Percentiles rank a stretch among this genome's conserved stretches.
phyloP scores from a whole-genome alignment of 768 basidiomycete species.

The Basidioascus undulatus region DNA sequence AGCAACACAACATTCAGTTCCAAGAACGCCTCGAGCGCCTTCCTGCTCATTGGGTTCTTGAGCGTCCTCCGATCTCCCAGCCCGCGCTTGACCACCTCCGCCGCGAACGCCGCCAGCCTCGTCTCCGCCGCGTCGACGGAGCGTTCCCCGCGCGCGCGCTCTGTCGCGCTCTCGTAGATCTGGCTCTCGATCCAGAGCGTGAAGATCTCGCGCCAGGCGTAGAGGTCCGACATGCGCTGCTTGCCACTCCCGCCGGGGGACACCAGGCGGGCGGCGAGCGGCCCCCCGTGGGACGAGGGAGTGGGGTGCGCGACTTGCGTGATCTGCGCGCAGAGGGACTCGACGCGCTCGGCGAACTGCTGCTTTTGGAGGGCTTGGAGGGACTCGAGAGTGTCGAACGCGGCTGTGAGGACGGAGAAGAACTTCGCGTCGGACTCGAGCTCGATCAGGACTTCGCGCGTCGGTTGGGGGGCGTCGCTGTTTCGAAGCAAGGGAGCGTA shows the following conservation, averaged over 20 bases:
- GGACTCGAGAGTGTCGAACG: constrained; percentile 27
- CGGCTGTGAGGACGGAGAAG: constrained; percentile 40
- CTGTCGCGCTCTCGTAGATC: constrained; percentile 51
- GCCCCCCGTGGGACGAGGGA: constrained; percentile 18
- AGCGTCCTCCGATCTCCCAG: constrained; percentile 32
- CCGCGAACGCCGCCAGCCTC: constrained; percentile 37
- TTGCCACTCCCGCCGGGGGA: constrained; percentile 16
- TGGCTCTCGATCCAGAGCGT: constrained; percentile 62
- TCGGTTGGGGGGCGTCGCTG: constrained; percentile 7
- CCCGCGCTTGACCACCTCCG: constrained; percentile 31
- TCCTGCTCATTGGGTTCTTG: constrained; percentile 30
- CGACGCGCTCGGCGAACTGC: constrained; percentile 26
- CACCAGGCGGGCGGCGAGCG: constrained; percentile 7
- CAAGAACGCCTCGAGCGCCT: constrained; percentile 44
- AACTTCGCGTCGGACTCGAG: constrained; percentile 60
- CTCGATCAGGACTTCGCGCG: constrained; percentile 43
- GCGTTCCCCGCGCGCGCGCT: constrained; percentile 35
- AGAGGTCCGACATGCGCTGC: constrained; percentile 34
- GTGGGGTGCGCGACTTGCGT: constrained; percentile 19
- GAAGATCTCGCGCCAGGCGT: constrained; percentile 75
- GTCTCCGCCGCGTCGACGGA: constrained; percentile 44
- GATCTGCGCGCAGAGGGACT: constrained; percentile 23
- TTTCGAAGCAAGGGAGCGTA: background rate
- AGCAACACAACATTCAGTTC: constrained; percentile 53
- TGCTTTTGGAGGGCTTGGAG: constrained; percentile 26